Evolutionary conservation across 2,329 filamentous ascomycete genomes (phyloP).

Genomic region (Macrophomina pseudophaseolina): DNA sequence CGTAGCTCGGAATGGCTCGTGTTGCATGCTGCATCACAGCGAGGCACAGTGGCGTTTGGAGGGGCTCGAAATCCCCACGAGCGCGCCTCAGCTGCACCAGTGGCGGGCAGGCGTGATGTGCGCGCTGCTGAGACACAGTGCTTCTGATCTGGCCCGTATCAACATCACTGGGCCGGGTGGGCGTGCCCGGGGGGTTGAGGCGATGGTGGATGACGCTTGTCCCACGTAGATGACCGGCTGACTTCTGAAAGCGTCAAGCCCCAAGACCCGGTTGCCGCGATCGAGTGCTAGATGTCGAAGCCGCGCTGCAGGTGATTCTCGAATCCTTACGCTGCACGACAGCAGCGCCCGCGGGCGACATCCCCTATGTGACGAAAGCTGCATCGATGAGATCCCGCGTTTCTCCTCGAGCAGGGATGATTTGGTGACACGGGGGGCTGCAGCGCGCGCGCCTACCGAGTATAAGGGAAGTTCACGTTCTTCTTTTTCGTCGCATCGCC

Average conservation of each 20-base stretch:
- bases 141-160: not conserved
- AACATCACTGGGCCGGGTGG: not conserved
- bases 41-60: no score
- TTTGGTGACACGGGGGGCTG: slow-evolving; percentile 6
- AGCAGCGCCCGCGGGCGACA: not conserved
- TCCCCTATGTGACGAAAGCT: not conserved
- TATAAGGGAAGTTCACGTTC: slow-evolving; percentile 7
- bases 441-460: slow-evolving; percentile 1
- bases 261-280: slow-evolving; percentile 5
- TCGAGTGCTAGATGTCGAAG: slow-evolving; percentile 5
- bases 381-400: no score
- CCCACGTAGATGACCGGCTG: slow-evolving; percentile 4
- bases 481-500: slow-evolving; percentile 9
- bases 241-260: slow-evolving; percentile 10
- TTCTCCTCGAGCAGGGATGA: not conserved
- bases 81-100: slow-evolving; percentile 13
- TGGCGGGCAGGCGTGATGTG: no score
- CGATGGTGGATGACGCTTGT: slow-evolving; percentile 16
- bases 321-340: not conserved
- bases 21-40: not conserved
- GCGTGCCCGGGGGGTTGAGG: not conserved
- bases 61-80: not conserved
- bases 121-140: slow-evolving; percentile 12
- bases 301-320: slow-evolving; percentile 5
- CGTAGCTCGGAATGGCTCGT: slow-evolving; percentile 10